Percentiles rank a stretch among this genome's conserved stretches.
phyloP scores from a whole-genome alignment of 108 stramenopile species.

The Nitzschia sp. region DNA sequence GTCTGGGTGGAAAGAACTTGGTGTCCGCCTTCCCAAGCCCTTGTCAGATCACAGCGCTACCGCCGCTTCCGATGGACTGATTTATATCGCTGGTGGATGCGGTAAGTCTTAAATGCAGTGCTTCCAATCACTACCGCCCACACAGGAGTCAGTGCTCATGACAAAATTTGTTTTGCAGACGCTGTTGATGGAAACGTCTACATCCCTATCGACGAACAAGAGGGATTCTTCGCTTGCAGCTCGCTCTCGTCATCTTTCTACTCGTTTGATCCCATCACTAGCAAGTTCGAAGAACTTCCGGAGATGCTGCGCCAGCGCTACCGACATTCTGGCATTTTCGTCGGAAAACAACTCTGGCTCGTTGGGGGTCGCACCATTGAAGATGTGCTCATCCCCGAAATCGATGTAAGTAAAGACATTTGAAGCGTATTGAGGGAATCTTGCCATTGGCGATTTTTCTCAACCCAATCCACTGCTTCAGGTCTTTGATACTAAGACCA shows the following conservation, averaged over 20 bases:
- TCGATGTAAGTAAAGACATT: constrained; percentile 52
- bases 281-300: constrained; percentile 29
- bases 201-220: background rate
- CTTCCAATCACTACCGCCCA: background rate
- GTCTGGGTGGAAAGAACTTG: constrained; percentile 12
- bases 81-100: constrained; percentile 67
- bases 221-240: constrained; percentile 32
- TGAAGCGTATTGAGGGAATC: background rate
- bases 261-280: constrained; percentile 27
- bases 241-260: constrained; percentile 24
- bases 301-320: constrained; percentile 52
- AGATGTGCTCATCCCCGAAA: constrained; percentile 47
- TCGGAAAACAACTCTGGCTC: constrained; percentile 38
- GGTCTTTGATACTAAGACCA: constrained; percentile 54
- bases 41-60: constrained; percentile 35
- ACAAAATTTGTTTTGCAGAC: constrained; percentile 13
- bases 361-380: constrained; percentile 53
- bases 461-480: constrained; percentile 9
- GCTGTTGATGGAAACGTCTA: constrained; percentile 40
- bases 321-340: constrained; percentile 52
- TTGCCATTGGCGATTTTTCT: background rate
- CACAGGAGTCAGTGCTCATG: background rate
- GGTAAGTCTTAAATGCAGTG: too few relatives aligned
- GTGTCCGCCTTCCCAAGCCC: constrained; percentile 22
- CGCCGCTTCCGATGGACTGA: constrained; percentile 6